Evolutionary conservation across 2,329 filamentous ascomycete genomes (phyloP), one percentile per base, ranked within the genome.

Genomic region (Daldinia sp.): DNA sequence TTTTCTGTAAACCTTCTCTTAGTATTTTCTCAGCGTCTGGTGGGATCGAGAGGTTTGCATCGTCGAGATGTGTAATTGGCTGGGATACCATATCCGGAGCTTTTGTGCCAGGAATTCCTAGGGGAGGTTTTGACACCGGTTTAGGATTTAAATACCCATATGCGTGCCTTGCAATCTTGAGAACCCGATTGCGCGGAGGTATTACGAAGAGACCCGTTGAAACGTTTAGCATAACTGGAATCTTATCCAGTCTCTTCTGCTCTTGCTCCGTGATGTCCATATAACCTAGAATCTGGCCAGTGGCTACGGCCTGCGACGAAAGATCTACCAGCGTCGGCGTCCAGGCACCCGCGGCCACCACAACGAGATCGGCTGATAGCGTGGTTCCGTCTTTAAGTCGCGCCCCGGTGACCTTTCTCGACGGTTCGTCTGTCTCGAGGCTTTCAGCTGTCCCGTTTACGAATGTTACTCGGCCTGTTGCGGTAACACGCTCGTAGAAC

Each of bases 271-370:
- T 91, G 73, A 98, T 86, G 70, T 89, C 85, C 72, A 97, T 82
- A 81, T 97, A 98, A 12, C 87, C 91, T 28, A 98, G 78, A 0
- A 88, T 87, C 75, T 98, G 95, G 13, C 93, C 95, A 0, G 93
- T 97, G 2, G 94, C 92, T 70, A 91, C 87, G 42, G 90, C 90
- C 50, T 92, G 88, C 28, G 93, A 93, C 53, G 90, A 85, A 0
- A 98, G 83, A 79, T 97, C 92, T 63, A 98, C 82, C 23, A 98
- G 85, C 1, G 87, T 86, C 2, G 90, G 88, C 1, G 92, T 93
- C 94, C 95, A 98, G 4, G 95, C 94, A 15, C 95, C 95, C 0
- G 94, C 90, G 0, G 95, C 94, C 2, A 97, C 85, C 62, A 98
- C 84, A 37, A 92, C 90, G 6, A 97, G 84, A 65, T 93, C 92